A percentile compares a stretch with the other conserved stretches of the same genome.
Evolutionary conservation across 352 stramenopile species (phyloP).

Genomic region (Saprolegnia parasitica): DNA sequence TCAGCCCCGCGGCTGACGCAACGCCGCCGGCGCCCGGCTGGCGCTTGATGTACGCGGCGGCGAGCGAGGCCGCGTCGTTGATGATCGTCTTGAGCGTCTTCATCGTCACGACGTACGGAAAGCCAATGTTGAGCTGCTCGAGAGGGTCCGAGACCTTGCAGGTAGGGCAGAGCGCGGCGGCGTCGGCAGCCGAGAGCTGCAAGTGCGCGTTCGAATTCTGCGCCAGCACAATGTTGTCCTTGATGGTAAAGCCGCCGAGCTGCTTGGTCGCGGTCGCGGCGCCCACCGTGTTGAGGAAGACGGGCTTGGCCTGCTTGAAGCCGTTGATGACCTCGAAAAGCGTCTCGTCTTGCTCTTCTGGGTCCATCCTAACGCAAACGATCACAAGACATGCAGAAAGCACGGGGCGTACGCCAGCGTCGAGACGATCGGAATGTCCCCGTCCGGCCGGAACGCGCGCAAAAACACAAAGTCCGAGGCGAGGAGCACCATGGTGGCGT

Average conservation of each 20-base stretch:
- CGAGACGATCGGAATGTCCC: conserved; percentile 47
- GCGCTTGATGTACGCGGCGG: conserved; percentile 40
- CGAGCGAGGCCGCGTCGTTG: conserved; percentile 68
- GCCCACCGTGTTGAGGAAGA: conserved; percentile 59
- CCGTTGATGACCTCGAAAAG: conserved; percentile 64
- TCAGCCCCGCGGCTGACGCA: conserved; percentile 58
- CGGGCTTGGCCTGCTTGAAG: conserved; percentile 72
- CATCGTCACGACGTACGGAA: conserved; percentile 55
- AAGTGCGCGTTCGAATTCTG: neutral
- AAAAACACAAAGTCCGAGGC: conserved; percentile 75
- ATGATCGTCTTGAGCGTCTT: conserved; percentile 47
- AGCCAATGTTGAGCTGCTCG: conserved; percentile 52
- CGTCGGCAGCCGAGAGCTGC: neutral
- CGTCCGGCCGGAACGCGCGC: conserved; percentile 55
- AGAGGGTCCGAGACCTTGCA: conserved; percentile 35
- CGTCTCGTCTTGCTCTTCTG: conserved; percentile 45
- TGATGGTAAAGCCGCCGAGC: conserved; percentile 6
- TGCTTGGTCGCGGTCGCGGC: neutral
- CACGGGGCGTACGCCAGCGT: conserved; percentile 19
- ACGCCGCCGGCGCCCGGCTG: conserved; percentile 37
- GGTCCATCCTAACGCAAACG: conserved; percentile 40
- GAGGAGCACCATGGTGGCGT: conserved; percentile 56
- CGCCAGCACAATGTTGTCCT: conserved; percentile 9
- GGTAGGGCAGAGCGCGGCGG: conserved; percentile 2
- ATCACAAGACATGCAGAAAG: conserved; percentile 15